These are phyloP conservation scores for Didymellaceae sp. DNA, from an alignment of 2,329 filamentous ascomycete genomes.

Conservation along the genomic window DNA sequence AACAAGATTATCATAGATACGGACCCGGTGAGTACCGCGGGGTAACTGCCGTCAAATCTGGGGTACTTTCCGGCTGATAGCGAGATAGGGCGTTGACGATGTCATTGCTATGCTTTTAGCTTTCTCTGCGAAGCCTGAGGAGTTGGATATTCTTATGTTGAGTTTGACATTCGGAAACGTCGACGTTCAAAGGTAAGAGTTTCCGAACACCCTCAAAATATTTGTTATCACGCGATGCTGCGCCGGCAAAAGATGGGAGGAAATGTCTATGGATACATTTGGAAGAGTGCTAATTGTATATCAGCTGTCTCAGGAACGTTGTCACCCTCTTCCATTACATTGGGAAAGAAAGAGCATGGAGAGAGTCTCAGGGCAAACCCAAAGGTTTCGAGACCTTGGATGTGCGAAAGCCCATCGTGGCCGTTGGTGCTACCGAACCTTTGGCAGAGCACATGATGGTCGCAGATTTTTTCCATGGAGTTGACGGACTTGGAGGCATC, in stretches of 20 bases:
- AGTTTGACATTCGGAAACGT: conserved; percentile 96
- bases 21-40: conserved; percentile 71
- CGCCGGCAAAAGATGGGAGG: too few species aligned
- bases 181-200: conserved; percentile 82
- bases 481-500: conserved; percentile 58
- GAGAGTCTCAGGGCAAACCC: conserved; percentile 69
- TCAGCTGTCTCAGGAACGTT: conserved; percentile 83
- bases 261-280: background rate
- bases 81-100: conserved; percentile 83
- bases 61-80: background rate
- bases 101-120: conserved; percentile 86
- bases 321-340: conserved; percentile 91
- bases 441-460: conserved; percentile 80
- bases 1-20: conserved; percentile 90
- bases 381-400: conserved; percentile 77
- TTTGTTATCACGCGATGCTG: too few species aligned
- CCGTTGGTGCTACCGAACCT: conserved; percentile 84
- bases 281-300: background rate
- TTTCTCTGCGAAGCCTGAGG: conserved; percentile 79
- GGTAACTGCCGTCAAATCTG: conserved; percentile 3
- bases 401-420: conserved; percentile 78
- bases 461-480: conserved; percentile 73
- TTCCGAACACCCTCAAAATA: too few species aligned
- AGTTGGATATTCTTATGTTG: conserved; percentile 83
- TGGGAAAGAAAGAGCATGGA: conserved; percentile 87